Conservation (phyloP, 805 yeast genomes). For the Barnettozyma wickerhamii region DNA sequence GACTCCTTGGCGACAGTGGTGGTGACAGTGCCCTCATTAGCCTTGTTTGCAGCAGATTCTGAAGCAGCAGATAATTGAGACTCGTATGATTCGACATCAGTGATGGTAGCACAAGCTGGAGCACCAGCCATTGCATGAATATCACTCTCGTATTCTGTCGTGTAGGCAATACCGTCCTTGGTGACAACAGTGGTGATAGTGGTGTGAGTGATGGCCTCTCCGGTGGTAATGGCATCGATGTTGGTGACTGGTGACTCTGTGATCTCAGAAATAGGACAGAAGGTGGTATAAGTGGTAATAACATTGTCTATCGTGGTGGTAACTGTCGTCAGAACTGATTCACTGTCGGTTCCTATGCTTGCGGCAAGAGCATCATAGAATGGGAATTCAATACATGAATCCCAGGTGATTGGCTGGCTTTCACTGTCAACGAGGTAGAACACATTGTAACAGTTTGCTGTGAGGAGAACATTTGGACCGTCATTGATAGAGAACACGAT, state of each 20-base stretch:
- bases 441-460: conserved; percentile 24
- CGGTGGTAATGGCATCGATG: conserved; percentile 10
- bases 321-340: conserved; percentile 15
- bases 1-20: conserved; percentile 64
- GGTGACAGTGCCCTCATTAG: conserved; percentile 19
- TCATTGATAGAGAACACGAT: conserved; percentile 18
- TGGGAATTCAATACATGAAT: conserved; percentile 24
- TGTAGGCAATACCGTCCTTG: conserved; percentile 2
- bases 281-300: conserved; percentile 16
- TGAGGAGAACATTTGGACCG: conserved; percentile 15
- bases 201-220: conserved; percentile 11
- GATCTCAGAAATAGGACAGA: conserved; percentile 15
- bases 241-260: too few relatives aligned
- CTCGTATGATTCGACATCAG: conserved; percentile 8
- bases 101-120: conserved; percentile 4
- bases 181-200: conserved; percentile 6
- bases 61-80: conserved; percentile 4
- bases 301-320: conserved; percentile 13
- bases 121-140: conserved; percentile 5
- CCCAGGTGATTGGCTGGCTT: conserved; percentile 17
- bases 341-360: not conserved
- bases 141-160: conserved; percentile 1
- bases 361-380: conserved; percentile 11
- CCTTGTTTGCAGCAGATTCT: conserved; percentile 22
- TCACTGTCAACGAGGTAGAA: conserved; percentile 17